Conservation (phyloP, 768 basidiomycete species). For the Glaciozyma martinii region DNA sequence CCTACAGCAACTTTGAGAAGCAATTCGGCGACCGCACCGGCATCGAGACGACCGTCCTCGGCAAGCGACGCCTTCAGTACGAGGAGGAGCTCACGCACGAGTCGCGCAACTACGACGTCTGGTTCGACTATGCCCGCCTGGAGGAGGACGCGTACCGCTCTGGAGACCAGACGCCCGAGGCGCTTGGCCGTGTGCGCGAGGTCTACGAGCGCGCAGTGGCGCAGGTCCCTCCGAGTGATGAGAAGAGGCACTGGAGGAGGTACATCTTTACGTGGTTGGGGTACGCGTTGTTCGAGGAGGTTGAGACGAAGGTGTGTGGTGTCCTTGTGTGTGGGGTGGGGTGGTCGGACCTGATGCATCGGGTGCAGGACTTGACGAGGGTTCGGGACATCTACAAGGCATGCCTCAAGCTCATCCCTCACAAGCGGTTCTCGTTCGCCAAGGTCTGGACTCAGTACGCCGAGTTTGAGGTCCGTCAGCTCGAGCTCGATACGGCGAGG, state of each 20-base stretch:
- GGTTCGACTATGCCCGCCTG: constrained; percentile 91
- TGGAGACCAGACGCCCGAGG: constrained; percentile 59
- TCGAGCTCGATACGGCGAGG: constrained; percentile 73
- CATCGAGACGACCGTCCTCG: constrained; percentile 85
- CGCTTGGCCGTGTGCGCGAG: constrained; percentile 65
- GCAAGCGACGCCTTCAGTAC: constrained; percentile 96
- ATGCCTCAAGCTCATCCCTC: constrained; percentile 76
- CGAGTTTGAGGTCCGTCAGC: constrained; percentile 75
- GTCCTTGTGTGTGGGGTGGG: no score
- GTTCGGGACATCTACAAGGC: constrained; percentile 88
- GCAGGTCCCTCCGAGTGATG: constrained; percentile 84
- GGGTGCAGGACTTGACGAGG: constrained; percentile 63
- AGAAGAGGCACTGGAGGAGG: constrained; percentile 66
- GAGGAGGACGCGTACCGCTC: constrained; percentile 81
- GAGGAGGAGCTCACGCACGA: constrained; percentile 91
- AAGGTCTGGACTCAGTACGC: constrained; percentile 93
- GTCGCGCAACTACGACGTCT: constrained; percentile 88
- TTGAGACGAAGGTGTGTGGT: constrained; percentile 69
- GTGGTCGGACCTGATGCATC: not conserved
- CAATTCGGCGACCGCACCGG: constrained; percentile 84
- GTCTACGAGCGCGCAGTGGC: constrained; percentile 92
- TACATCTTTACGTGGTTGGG: constrained; percentile 48
- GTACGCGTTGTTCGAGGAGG: constrained; percentile 94
- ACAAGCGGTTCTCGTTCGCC: constrained; percentile 94
- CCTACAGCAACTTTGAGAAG: constrained; percentile 96